phyloP scores from a whole-genome alignment of 768 basidiomycete genomes.

The Phylloporus sp. region DNA sequence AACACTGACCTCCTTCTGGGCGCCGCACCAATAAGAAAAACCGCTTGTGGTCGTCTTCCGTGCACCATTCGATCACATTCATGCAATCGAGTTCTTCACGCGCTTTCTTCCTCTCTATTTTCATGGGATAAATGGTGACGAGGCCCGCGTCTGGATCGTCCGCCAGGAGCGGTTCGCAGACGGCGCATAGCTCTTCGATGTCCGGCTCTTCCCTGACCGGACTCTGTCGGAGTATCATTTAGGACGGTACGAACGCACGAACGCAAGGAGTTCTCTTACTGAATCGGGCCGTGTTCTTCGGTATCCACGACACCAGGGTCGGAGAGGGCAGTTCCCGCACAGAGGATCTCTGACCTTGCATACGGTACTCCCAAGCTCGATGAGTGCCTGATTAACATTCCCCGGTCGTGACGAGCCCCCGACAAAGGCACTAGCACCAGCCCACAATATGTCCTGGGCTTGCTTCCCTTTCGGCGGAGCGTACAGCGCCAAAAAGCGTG shows the following conservation, averaged over 20 bases:
- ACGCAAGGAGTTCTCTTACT: slow-evolving; percentile 5
- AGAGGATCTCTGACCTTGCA: slow-evolving; percentile 81
- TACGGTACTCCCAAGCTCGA: slow-evolving; percentile 90
- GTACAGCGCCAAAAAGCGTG: slow-evolving; percentile 77
- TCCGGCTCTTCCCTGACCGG: slow-evolving; percentile 35
- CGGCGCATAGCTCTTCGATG: slow-evolving; percentile 70
- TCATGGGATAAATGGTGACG: slow-evolving; percentile 87
- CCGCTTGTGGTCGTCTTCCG: slow-evolving; percentile 35
- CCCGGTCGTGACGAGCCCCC: slow-evolving; percentile 53
- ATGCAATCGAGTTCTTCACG: slow-evolving; percentile 83
- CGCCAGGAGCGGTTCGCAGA: slow-evolving; percentile 57
- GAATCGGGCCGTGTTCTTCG: slow-evolving; percentile 8
- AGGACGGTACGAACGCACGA: background rate
- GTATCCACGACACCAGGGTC: slow-evolving; percentile 64
- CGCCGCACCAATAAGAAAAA: slow-evolving; percentile 76
- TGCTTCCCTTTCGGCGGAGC: slow-evolving; percentile 75
- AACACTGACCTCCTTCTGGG: slow-evolving; percentile 68
- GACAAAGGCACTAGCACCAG: slow-evolving; percentile 67
- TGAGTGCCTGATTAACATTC: slow-evolving; percentile 88
- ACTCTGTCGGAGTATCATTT: background rate
- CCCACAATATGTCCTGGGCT: slow-evolving; percentile 80
- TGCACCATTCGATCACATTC: slow-evolving; percentile 78
- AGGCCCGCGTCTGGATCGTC: slow-evolving; percentile 14
- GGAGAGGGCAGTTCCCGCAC: slow-evolving; percentile 71
- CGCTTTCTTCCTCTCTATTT: slow-evolving; percentile 72